These are phyloP conservation scores for Wickerhamomyces rabaulensis DNA, from an alignment of 805 yeast genomes.

Conservation along the genomic window DNA sequence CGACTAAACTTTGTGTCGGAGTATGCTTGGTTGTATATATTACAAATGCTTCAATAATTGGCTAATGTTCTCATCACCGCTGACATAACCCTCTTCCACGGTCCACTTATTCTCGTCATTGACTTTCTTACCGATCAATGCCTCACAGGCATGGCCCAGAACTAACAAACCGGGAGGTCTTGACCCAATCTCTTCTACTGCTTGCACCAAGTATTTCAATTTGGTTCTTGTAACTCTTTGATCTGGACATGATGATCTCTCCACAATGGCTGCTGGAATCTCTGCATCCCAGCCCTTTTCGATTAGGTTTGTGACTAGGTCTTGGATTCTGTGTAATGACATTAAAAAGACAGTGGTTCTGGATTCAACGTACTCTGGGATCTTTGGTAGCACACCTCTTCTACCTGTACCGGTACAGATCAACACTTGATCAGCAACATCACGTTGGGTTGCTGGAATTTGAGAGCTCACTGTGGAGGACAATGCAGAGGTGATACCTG, in stretches of 20 bases:
- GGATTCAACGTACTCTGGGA: conserved; percentile 67
- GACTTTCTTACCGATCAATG: conserved; percentile 23
- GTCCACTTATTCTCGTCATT: conserved; percentile 20
- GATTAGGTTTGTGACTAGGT: conserved; percentile 47
- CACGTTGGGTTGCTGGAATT: conserved; percentile 90
- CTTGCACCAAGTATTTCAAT: conserved; percentile 59
- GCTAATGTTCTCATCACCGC: conserved; percentile 5
- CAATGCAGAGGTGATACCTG: conserved; percentile 87
- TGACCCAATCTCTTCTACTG: conserved; percentile 72
- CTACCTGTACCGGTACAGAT: conserved; percentile 95
- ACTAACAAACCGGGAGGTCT: conserved; percentile 91
- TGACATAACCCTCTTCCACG: conserved; percentile 33
- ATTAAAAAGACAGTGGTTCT: conserved; percentile 85
- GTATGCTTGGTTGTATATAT: neutral
- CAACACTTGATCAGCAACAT: conserved; percentile 85
- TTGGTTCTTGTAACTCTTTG: conserved; percentile 80
- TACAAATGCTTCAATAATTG: conserved; percentile 3
- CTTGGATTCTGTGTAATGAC: conserved; percentile 72
- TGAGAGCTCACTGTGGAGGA: conserved; percentile 80
- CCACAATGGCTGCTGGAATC: conserved; percentile 80
- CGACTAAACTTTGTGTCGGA: too few species aligned
- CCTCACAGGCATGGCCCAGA: conserved; percentile 73
- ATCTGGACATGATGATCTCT: conserved; percentile 90
- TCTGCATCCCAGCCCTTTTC: conserved; percentile 59
- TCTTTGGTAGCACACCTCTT: conserved; percentile 70